Evolutionary conservation across 495 filamentous ascomycete species (phyloP), one percentile per base, ranked within the genome.

Genomic region (Bacidia rubella): DNA sequence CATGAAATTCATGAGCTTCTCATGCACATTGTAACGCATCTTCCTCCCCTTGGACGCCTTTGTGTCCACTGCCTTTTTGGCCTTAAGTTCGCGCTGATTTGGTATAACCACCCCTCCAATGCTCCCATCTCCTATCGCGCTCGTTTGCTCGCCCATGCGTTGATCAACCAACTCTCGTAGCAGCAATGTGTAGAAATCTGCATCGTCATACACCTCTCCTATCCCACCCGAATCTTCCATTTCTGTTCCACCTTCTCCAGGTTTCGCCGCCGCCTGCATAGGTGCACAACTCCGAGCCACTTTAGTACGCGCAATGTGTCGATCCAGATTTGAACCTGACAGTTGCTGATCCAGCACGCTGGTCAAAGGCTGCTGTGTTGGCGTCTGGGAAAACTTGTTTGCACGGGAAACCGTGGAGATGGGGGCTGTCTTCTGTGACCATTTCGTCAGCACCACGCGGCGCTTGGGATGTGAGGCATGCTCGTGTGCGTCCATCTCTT

Each of bases 1-100:
- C 90, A 96, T 95, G 63, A 97, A 97, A 69, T 96, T 96, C 71
- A 92, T 86, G 56, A 98, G 66, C 67, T 95, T 97, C 70, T 97
- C 89, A 60, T 97, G 90, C 17, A 97, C 88, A 44, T 83, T 87
- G 67, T 85, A 97, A 42, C 84, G 71, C 78, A 98, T 76, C 68
- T 95, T 98, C 48, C 92, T 72, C 3, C 92, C 92, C 69, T 97
- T 97, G 60, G 87, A 94, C 11, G 93, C 93, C 58, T 87, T 90
- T 15, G 88, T 87, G 68, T 98, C 92, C 17, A 97, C 82, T 29
- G 80, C 73, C 57, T 86, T 85, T 68, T 83, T 82, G 19, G 80
- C 79, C 65, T 90, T 60, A 19, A 55, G 54, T 17, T 40, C 23
- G 15, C 25, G 24, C n/a, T n/a, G 25, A 24, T 17, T 48, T 19